Conservation (phyloP, 1,139 yeast genomes). For the Suhomyces anneliseae region DNA sequence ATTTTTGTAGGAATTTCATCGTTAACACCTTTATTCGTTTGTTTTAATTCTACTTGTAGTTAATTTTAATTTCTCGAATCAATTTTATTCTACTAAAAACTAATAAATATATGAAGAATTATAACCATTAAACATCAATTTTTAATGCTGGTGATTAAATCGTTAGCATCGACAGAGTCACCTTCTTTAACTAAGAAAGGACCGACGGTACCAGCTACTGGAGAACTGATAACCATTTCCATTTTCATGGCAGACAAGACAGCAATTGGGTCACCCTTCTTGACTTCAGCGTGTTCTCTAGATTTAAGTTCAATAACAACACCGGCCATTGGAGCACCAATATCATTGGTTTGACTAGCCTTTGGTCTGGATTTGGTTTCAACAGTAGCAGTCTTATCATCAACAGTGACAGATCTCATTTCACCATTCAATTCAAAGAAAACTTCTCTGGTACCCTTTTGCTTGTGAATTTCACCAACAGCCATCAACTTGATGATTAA, state of each 20-base stretch:
- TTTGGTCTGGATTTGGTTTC: constrained; percentile 86
- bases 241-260: constrained; percentile 98
- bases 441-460: constrained; percentile 92
- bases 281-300: constrained; percentile 81
- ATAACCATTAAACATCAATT: constrained; percentile 6
- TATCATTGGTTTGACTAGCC: constrained; percentile 90
- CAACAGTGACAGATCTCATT: constrained; percentile 90
- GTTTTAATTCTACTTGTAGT: background rate
- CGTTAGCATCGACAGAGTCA: constrained; percentile 93
- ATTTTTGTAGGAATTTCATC: no score
- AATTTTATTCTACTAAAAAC: background rate
- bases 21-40: no score
- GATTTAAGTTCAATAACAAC: constrained; percentile 94
- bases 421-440: constrained; percentile 98
- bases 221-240: constrained; percentile 98
- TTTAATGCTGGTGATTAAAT: constrained; percentile 54
- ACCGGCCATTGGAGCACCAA: constrained; percentile 99
- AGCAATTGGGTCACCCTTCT: constrained; percentile 95
- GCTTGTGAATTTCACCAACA: constrained; percentile 80
- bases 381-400: constrained; percentile 81
- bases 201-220: constrained; percentile 79
- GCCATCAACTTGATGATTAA: constrained; percentile 91
- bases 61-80: background rate
- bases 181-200: constrained; percentile 81
- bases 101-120: constrained; percentile 4